Conservation (phyloP, 2,329 filamentous ascomycete genomes). For the Diaporthe vaccinii region DNA sequence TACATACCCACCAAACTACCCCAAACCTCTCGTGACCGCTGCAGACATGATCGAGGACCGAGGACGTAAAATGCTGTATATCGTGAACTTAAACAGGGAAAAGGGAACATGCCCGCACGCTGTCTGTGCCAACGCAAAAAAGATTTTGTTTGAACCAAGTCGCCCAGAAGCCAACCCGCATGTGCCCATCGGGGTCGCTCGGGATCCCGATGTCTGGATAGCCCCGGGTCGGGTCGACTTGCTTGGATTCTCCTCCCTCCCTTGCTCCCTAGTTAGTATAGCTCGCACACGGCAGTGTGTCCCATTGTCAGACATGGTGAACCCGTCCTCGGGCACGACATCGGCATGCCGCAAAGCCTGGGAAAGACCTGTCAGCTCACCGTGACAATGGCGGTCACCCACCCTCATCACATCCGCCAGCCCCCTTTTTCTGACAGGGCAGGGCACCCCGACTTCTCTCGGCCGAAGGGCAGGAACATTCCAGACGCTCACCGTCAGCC, state of each 20-base stretch:
- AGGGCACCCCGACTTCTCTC: not conserved
- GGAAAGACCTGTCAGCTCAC: not conserved
- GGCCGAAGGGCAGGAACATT: not conserved
- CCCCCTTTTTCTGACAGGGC: constrained; percentile 8
- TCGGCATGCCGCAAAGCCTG: not conserved
- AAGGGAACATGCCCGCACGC: not conserved
- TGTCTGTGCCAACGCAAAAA: constrained; percentile 4
- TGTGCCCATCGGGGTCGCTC: not conserved
- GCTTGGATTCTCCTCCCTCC: not conserved
- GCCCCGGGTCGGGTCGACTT: not conserved
- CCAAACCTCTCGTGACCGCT: not conserved
- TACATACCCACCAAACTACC: not conserved
- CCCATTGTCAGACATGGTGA: constrained; percentile 12
- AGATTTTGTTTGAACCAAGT: not conserved
- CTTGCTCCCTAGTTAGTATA: not conserved
- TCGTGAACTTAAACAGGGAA: not conserved
- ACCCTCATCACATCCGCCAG: not conserved
- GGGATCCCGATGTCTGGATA: constrained; percentile 3
- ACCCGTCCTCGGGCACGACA: constrained; percentile 11
- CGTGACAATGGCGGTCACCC: constrained; percentile 5
- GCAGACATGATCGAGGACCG: not conserved
- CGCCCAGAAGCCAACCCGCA: not conserved
- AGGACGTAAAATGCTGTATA: not conserved
- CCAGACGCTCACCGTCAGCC: not conserved
- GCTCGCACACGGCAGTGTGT: constrained; percentile 10